Evolutionary conservation across 1,284 basidiomycete genomes (phyloP).

Genomic region (Pterula multifida): DNA sequence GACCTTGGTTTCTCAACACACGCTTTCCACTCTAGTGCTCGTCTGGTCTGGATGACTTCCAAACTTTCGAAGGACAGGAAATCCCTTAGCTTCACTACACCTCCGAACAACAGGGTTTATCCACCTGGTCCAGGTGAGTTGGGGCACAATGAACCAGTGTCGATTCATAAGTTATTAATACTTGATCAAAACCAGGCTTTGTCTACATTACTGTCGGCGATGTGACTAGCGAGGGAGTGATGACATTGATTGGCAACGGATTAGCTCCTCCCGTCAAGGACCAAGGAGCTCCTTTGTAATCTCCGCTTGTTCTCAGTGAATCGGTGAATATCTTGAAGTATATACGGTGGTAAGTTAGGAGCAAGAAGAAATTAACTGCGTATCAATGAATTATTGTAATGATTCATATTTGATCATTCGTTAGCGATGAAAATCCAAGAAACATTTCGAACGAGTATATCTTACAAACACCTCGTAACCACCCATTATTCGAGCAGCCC

Average conservation of each 20-base stretch:
- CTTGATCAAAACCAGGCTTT: neutral
- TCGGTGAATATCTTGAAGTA: no score
- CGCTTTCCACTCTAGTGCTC: conserved; percentile 31
- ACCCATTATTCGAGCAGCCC: no score
- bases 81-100: conserved; percentile 27
- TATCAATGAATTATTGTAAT: no score
- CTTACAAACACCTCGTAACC: no score
- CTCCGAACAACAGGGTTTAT: conserved; percentile 32
- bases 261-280: conserved; percentile 12
- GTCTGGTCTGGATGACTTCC: conserved; percentile 33
- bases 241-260: conserved; percentile 34
- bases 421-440: no score
- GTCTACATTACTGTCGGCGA: conserved; percentile 34
- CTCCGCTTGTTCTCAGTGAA: no score
- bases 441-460: no score
- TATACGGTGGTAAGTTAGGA: no score
- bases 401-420: no score
- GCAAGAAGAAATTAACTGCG: no score
- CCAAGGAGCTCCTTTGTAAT: neutral
- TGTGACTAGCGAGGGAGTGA: conserved; percentile 30
- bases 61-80: conserved; percentile 21
- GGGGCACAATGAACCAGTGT: neutral
- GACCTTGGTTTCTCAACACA: conserved; percentile 37
- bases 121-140: conserved; percentile 36
- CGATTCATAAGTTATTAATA: conserved; percentile 12